A percentile compares a stretch with the other conserved stretches of the same genome.
These are phyloP conservation scores for Cetraspora pellucida DNA, from an alignment of 192 early-diverging fungal species.

Conservation along the genomic window DNA sequence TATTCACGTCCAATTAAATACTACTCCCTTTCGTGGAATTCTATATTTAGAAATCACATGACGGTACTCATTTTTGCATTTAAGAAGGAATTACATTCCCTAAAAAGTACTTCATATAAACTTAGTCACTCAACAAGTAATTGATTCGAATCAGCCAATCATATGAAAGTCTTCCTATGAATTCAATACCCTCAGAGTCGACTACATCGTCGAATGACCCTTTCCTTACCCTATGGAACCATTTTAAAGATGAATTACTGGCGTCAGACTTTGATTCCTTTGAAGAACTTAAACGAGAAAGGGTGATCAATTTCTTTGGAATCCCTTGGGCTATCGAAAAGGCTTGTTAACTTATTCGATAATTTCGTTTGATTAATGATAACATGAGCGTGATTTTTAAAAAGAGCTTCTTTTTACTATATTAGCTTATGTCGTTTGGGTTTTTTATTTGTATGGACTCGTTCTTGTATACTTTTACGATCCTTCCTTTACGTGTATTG, in stretches of 20 bases:
- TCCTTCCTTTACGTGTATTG: conserved; percentile 83
- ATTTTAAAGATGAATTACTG: conserved; percentile 64
- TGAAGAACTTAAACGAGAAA: conserved; percentile 84
- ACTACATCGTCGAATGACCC: neutral
- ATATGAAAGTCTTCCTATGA: neutral
- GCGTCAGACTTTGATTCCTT: conserved; percentile 68
- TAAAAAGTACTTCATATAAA: too few relatives aligned
- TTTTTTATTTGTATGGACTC: conserved; percentile 92
- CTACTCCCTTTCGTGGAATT: too few relatives aligned
- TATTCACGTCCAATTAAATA: too few relatives aligned
- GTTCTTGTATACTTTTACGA: conserved; percentile 93
- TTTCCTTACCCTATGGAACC: conserved; percentile 56
- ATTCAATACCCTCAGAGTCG: neutral
- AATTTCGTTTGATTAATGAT: neutral
- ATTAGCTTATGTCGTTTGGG: conserved; percentile 86
- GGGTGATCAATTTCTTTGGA: conserved; percentile 83
- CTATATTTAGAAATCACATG: too few relatives aligned
- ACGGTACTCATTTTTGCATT: too few relatives aligned
- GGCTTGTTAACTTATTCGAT: conserved; percentile 38
- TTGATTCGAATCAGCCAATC: too few relatives aligned
- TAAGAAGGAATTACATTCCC: too few relatives aligned
- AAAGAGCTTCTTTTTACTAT: conserved; percentile 29
- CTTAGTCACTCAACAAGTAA: too few relatives aligned
- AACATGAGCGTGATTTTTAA: neutral
- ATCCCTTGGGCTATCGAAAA: conserved; percentile 92